These are phyloP conservation scores for Stropharia rugosoannulata DNA, from an alignment of 768 basidiomycete genomes.

Conservation along the genomic window DNA sequence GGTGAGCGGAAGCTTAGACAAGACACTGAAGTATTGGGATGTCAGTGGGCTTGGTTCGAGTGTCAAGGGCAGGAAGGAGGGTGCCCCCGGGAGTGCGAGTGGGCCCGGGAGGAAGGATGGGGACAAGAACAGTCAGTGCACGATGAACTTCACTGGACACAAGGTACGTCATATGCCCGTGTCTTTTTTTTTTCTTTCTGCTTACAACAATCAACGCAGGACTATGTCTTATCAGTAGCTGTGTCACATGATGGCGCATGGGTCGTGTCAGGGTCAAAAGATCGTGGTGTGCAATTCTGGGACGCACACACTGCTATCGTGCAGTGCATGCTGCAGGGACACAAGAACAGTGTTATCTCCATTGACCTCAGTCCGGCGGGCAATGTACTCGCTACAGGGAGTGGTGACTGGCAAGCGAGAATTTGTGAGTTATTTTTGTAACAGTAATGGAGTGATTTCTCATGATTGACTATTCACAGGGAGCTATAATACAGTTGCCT, in stretches of 20 bases:
- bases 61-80: conserved; percentile 45
- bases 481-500: not conserved
- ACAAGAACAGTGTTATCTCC: conserved; percentile 57
- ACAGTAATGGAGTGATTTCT: not conserved
- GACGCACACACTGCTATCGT: conserved; percentile 73
- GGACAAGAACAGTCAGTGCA: conserved; percentile 52
- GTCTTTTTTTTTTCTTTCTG: not conserved
- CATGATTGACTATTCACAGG: not conserved
- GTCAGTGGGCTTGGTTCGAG: conserved; percentile 55
- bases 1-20: conserved; percentile 90
- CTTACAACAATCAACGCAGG: conserved; percentile 29
- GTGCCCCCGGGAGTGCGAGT: conserved; percentile 24
- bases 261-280: conserved; percentile 94
- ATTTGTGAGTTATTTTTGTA: conserved; percentile 35
- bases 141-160: conserved; percentile 88
- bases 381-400: conserved; percentile 49
- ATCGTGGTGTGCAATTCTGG: conserved; percentile 95
- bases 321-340: conserved; percentile 90
- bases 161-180: conserved; percentile 56
- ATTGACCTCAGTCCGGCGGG: conserved; percentile 48
- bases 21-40: conserved; percentile 89
- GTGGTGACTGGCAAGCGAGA: conserved; percentile 53
- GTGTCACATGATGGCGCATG: conserved; percentile 91
- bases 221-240: conserved; percentile 55
- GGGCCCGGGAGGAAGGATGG: conserved; percentile 43